Conservation (phyloP, 192 early-diverging fungal genomes). For the Chytriomyces sp. region DNA sequence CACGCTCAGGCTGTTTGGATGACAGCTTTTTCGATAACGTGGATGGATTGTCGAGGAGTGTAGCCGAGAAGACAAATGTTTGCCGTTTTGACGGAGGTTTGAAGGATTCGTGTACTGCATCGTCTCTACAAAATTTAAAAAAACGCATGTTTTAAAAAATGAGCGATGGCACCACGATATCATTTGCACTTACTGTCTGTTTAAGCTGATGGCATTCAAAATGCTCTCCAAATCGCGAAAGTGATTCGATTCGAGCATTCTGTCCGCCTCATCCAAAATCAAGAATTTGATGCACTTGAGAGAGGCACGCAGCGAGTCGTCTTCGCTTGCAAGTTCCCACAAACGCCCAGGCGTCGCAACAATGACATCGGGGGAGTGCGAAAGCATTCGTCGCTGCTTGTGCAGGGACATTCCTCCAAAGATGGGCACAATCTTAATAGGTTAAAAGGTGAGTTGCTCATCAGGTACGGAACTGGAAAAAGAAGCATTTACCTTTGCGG, state of each 20-base stretch:
- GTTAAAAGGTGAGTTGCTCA: background rate
- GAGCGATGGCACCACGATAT: background rate
- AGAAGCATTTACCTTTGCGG: conserved; percentile 31
- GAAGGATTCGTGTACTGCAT: conserved; percentile 9
- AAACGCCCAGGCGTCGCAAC: conserved; percentile 96
- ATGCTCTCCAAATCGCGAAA: conserved; percentile 82
- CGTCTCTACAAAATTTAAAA: background rate
- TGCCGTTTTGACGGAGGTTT: conserved; percentile 56
- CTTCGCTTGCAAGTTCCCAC: conserved; percentile 51
- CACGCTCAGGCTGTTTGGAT: conserved; percentile 34
- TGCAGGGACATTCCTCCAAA: conserved; percentile 95
- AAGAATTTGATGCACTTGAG: conserved; percentile 68
- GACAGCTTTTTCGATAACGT: conserved; percentile 12
- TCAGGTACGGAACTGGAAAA: background rate
- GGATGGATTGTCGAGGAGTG: conserved; percentile 53
- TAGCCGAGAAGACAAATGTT: conserved; percentile 95
- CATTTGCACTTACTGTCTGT: conserved; percentile 8
- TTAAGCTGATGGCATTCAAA: conserved; percentile 44
- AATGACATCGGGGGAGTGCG: conserved; percentile 76
- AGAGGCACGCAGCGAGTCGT: conserved; percentile 73
- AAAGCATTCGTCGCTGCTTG: conserved; percentile 84
- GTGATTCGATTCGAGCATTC: conserved; percentile 93
- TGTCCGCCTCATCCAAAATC: conserved; percentile 95
- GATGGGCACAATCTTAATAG: conserved; percentile 68
- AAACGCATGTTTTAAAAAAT: conserved; percentile 2